phyloP scores from a whole-genome alignment of 257 asterid species.

The Ballota nigra region DNA sequence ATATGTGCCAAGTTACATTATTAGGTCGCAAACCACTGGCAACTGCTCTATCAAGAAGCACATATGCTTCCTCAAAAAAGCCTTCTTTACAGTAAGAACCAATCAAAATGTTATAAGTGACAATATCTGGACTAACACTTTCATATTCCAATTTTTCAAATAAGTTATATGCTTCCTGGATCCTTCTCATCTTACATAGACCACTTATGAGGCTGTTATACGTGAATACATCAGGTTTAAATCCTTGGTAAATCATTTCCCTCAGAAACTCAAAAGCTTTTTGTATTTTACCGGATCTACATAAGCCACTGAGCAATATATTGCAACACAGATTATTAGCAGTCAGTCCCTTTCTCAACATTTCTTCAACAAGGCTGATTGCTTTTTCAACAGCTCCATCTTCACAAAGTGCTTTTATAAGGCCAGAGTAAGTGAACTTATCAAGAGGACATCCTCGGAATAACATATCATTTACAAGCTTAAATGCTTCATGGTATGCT shows the following conservation, averaged over 20 bases:
- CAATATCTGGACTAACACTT: slow-evolving; percentile 57
- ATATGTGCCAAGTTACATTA: slow-evolving; percentile 63
- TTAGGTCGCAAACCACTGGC: slow-evolving; percentile 63
- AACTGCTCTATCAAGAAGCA: slow-evolving; percentile 53
- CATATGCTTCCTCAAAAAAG: slow-evolving; percentile 58
- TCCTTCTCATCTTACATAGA: slow-evolving; percentile 58
- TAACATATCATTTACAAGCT: slow-evolving; percentile 77
- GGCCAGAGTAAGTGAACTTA: slow-evolving; percentile 67
- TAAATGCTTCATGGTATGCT: slow-evolving; percentile 58
- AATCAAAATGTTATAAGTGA: slow-evolving; percentile 72
- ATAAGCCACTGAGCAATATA: slow-evolving; percentile 52
- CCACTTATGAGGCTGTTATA: slow-evolving; percentile 75
- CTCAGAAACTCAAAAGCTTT: slow-evolving; percentile 61
- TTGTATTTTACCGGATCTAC: slow-evolving; percentile 56
- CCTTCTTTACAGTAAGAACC: slow-evolving; percentile 58
- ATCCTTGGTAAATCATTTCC: slow-evolving; percentile 65
- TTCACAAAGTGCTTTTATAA: slow-evolving; percentile 72
- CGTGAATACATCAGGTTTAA: slow-evolving; percentile 77
- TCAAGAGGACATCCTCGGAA: slow-evolving; percentile 72
- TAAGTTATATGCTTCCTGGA: slow-evolving; percentile 57
- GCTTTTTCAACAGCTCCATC: slow-evolving; percentile 79
- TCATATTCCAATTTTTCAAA: slow-evolving; percentile 53
- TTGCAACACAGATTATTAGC: slow-evolving; percentile 57
- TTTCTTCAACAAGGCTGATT: slow-evolving; percentile 66
- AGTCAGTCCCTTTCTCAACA: slow-evolving; percentile 54